Conservation (phyloP, 192 early-diverging fungal species). For the Podila verticillata region DNA sequence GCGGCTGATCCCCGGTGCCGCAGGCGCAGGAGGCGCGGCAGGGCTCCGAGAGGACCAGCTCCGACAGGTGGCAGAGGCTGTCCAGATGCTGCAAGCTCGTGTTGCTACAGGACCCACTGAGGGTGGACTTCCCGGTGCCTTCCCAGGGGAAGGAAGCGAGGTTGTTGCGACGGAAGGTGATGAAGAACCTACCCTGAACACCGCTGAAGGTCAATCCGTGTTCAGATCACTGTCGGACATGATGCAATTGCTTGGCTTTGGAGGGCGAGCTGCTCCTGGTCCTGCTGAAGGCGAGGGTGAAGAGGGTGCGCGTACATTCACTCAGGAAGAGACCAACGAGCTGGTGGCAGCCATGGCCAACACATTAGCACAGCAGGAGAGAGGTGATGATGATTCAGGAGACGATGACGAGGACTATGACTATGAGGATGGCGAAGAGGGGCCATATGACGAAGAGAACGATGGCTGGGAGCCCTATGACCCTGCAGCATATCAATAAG, state of each 20-base stretch:
- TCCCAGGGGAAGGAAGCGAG: conserved; percentile 18
- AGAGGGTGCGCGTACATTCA: background rate
- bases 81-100: conserved; percentile 23
- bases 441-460: conserved; percentile 7
- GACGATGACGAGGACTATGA: conserved; percentile 16
- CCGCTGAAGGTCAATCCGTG: conserved; percentile 6
- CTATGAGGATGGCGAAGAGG: conserved; percentile 22
- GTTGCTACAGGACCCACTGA: background rate
- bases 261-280: conserved; percentile 5
- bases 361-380: background rate
- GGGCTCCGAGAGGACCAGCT: conserved; percentile 24
- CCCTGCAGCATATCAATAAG: conserved; percentile 37
- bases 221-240: conserved; percentile 28
- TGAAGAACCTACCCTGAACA: background rate
- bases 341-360: conserved; percentile 14
- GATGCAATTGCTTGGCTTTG: conserved; percentile 37
- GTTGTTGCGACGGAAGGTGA: background rate
- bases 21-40: conserved; percentile 7
- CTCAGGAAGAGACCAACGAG: conserved; percentile 14
- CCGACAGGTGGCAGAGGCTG: conserved; percentile 34
- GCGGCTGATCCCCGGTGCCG: conserved; percentile 22
- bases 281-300: background rate
- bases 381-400: background rate
- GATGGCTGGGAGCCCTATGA: conserved; percentile 49
- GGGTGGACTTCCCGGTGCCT: conserved; percentile 35